Percentiles rank a stretch among this genome's conserved stretches.
Conservation (phyloP, 2,329 filamentous ascomycete genomes). For the Colletotrichum sp. region DNA sequence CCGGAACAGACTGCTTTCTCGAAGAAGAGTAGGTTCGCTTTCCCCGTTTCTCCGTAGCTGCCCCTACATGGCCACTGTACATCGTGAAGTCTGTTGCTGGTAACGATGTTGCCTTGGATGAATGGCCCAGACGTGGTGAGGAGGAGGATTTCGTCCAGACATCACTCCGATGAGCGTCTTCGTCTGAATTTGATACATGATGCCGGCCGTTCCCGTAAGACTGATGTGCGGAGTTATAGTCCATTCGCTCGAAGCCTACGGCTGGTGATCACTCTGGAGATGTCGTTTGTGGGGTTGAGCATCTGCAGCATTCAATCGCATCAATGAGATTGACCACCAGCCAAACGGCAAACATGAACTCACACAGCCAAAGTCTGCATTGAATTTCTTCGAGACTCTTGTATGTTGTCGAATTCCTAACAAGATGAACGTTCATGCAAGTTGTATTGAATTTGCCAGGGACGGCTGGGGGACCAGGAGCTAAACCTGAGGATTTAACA, state of each 20-base stretch:
- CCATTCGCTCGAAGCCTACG: not conserved
- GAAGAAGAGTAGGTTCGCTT: not conserved
- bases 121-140: not conserved
- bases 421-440: too few relatives aligned
- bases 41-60: not conserved
- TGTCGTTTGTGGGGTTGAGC: not conserved
- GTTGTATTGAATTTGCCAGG: too few relatives aligned
- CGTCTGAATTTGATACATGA: not conserved
- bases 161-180: not conserved
- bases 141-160: not conserved
- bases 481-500: too few relatives aligned
- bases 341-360: too few relatives aligned
- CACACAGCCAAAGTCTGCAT: too few relatives aligned
- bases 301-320: not conserved
- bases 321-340: too few relatives aligned
- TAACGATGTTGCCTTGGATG: not conserved
- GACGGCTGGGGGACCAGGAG: too few relatives aligned
- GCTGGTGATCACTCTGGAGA: not conserved
- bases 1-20: not conserved
- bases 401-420: too few relatives aligned
- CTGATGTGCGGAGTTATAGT: not conserved
- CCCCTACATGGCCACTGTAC: not conserved
- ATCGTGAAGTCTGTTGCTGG: not conserved
- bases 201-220: accelerated
- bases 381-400: too few relatives aligned